Evolutionary conservation across 2,329 filamentous ascomycete genomes (phyloP).

Genomic region (Claviceps capensis): DNA sequence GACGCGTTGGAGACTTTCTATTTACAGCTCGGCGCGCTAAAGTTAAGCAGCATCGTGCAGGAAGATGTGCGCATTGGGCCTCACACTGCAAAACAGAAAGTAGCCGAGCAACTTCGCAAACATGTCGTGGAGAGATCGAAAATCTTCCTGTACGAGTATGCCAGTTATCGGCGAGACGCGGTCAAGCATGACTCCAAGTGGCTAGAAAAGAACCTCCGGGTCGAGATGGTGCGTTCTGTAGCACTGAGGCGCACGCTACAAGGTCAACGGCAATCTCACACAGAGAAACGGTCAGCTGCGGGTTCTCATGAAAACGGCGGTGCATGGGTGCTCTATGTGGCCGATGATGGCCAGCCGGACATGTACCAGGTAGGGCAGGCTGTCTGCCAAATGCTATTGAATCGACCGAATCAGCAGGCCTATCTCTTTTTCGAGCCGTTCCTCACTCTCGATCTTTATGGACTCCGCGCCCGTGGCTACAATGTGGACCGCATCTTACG

Average conservation of each 20-base stretch:
- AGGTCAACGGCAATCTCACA: constrained; percentile 54
- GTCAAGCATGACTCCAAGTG: constrained; percentile 80
- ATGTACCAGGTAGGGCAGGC: constrained; percentile 88
- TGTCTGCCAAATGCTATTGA: constrained; percentile 66
- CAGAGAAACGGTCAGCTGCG: constrained; percentile 63
- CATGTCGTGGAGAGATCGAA: constrained; percentile 79
- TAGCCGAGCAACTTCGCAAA: constrained; percentile 57
- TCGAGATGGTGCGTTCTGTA: constrained; percentile 67
- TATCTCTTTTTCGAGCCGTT: constrained; percentile 86
- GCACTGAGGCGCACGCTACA: constrained; percentile 63
- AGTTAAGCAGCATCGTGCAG: constrained; percentile 63
- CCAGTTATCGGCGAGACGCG: constrained; percentile 56
- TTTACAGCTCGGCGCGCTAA: constrained; percentile 60
- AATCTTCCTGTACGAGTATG: constrained; percentile 71
- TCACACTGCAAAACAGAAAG: constrained; percentile 49
- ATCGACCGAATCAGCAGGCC: constrained; percentile 74
- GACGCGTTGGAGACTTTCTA: constrained; percentile 80
- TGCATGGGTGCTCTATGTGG: constrained; percentile 64
- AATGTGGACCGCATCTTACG: constrained; percentile 91
- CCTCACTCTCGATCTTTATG: constrained; percentile 68
- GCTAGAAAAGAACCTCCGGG: constrained; percentile 72
- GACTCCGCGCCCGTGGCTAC: constrained; percentile 77
- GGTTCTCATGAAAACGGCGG: constrained; percentile 37
- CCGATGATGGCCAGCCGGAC: constrained; percentile 53
- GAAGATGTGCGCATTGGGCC: constrained; percentile 63